Evolutionary conservation across 1,139 yeast species (phyloP).

Genomic region (Yamadazyma dushanensis): DNA sequence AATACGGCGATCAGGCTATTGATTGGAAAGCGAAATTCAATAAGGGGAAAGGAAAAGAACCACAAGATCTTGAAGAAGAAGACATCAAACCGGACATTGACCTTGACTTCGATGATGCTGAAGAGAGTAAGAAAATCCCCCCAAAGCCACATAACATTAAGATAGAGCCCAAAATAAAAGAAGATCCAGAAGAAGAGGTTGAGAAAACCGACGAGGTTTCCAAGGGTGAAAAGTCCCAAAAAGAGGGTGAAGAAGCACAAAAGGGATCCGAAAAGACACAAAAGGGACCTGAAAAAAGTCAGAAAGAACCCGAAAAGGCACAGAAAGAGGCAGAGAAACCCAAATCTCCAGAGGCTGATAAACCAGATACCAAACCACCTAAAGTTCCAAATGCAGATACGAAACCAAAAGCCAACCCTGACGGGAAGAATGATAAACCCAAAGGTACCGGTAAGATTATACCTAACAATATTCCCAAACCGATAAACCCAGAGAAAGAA

Average conservation of each 20-base stretch:
- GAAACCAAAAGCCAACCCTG: background rate
- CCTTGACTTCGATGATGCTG: slow-evolving; percentile 1
- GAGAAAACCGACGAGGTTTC: background rate
- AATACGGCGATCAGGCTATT: background rate
- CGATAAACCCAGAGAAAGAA: slow-evolving; percentile 4
- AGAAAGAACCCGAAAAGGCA: too few relatives aligned
- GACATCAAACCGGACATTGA: background rate
- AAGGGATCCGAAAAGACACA: too few relatives aligned
- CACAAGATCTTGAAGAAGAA: background rate
- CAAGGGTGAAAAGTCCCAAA: background rate
- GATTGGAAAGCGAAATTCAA: slow-evolving; percentile 3
- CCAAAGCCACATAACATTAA: slow-evolving; percentile 4
- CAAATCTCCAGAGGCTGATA: too few relatives aligned
- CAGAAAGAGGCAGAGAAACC: too few relatives aligned
- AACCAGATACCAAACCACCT: background rate
- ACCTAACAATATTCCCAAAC: slow-evolving; percentile 8
- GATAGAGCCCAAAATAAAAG: background rate
- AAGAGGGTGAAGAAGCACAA: too few relatives aligned
- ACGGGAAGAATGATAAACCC: background rate
- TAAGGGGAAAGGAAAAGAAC: slow-evolving; percentile 4
- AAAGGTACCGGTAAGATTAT: background rate
- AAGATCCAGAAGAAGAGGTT: background rate
- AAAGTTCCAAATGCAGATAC: background rate
- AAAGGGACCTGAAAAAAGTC: too few relatives aligned
- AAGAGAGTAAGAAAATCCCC: slow-evolving; percentile 1